Conservation (phyloP, 164 flowering plant species). For the Houttuynia cordata region DNA sequence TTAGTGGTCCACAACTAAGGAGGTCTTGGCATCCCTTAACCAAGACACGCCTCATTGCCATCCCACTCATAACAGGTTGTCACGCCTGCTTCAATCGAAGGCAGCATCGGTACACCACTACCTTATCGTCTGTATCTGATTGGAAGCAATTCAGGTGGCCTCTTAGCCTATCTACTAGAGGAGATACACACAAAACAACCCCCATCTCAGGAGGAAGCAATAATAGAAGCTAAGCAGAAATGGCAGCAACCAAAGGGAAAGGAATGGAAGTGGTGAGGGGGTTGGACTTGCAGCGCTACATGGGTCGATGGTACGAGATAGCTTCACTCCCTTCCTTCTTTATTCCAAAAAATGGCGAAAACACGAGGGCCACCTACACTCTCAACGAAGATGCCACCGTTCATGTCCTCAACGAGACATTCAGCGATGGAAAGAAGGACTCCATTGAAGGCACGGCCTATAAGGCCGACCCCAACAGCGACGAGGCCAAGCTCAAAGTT, state of each 20-base stretch:
- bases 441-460: constrained; percentile 75
- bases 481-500: constrained; percentile 93
- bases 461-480: constrained; percentile 66
- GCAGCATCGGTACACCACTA: no score
- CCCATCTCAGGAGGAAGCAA: neutral
- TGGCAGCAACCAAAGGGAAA: neutral
- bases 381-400: constrained; percentile 67
- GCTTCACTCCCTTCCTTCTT: constrained; percentile 74
- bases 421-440: constrained; percentile 60
- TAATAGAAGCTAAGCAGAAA: neutral
- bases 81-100: no score
- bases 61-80: no score
- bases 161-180: no score
- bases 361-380: constrained; percentile 87
- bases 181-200: neutral
- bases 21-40: no score
- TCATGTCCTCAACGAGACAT: constrained; percentile 76
- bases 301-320: constrained; percentile 96
- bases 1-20: no score
- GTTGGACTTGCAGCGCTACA: constrained; percentile 58
- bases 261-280: constrained; percentile 48
- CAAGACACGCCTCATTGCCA: no score
- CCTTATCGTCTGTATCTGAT: no score
- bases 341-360: constrained; percentile 58
- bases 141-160: no score